These are phyloP conservation scores for Trichoderma aggressivum DNA, from an alignment of 2,329 filamentous ascomycete species.

Conservation along the genomic window DNA sequence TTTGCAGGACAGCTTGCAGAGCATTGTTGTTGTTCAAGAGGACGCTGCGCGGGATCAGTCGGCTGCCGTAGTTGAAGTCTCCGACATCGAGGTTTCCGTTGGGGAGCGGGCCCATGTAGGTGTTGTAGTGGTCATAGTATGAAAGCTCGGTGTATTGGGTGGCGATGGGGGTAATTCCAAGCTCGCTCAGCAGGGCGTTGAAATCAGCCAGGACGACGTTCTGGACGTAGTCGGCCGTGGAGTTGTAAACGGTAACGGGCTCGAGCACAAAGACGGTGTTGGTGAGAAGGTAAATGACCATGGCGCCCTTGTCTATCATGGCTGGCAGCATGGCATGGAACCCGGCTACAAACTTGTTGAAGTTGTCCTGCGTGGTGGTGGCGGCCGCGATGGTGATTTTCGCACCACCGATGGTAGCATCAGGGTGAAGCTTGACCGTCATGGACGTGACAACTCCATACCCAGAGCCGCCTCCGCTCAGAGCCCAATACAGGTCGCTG, in stretches of 20 bases:
- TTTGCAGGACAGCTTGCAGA: conserved; percentile 25
- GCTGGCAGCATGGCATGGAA: conserved; percentile 29
- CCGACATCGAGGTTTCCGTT: conserved; percentile 32
- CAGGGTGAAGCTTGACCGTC: conserved; percentile 33
- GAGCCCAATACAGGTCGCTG: conserved; percentile 60
- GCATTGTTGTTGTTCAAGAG: conserved; percentile 25
- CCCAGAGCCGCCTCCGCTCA: conserved; percentile 53
- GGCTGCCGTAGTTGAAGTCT: conserved; percentile 35
- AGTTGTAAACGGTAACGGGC: conserved; percentile 44
- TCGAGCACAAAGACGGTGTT: conserved; percentile 41
- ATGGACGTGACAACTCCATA: conserved; percentile 43
- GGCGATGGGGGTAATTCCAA: conserved; percentile 26
- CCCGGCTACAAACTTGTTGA: conserved; percentile 22
- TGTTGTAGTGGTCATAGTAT: conserved; percentile 30
- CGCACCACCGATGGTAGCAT: conserved; percentile 30
- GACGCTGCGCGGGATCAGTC: conserved; percentile 40
- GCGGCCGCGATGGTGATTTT: conserved; percentile 21
- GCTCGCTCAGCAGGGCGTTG: conserved; percentile 24
- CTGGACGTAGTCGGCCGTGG: conserved; percentile 36
- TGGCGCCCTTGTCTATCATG: conserved; percentile 47
- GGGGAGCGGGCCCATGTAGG: conserved; percentile 36
- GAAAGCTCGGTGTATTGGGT: conserved; percentile 30
- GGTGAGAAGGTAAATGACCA: conserved; percentile 43
- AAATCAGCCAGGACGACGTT: conserved; percentile 42
- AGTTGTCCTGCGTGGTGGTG: neutral